A percentile compares a stretch with the other conserved stretches of the same genome.
Conservation (phyloP, 2,329 filamentous ascomycete genomes). For the Akanthomyces dipterigenus region DNA sequence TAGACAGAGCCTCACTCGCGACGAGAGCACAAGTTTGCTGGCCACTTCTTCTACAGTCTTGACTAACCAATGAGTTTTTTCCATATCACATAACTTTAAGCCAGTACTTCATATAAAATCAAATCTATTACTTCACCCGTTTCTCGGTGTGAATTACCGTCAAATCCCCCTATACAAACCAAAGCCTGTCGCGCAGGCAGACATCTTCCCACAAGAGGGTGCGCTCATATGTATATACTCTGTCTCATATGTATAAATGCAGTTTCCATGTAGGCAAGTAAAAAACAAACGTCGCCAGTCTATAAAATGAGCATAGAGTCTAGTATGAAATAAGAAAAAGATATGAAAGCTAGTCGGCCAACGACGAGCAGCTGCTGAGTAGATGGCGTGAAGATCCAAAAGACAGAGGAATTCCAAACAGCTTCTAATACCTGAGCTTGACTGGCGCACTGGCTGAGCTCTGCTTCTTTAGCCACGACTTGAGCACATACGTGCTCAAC, state of each 20-base stretch:
- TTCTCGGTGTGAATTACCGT: background rate
- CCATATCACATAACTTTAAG: background rate
- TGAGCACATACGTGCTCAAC: conserved; percentile 27
- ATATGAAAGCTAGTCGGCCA: background rate
- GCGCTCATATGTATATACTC: background rate
- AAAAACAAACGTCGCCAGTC: background rate
- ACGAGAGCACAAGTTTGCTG: no score
- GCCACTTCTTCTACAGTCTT: no score
- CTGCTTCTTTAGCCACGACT: conserved; percentile 2
- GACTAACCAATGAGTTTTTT: background rate
- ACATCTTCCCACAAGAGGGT: background rate
- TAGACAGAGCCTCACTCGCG: background rate
- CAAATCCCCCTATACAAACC: background rate
- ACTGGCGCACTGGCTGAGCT: background rate
- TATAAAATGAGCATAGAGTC: background rate
- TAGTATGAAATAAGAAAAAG: background rate
- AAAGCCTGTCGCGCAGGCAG: background rate
- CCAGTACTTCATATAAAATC: background rate
- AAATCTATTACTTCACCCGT: background rate
- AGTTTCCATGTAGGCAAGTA: background rate
- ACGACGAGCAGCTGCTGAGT: background rate
- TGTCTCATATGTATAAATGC: conserved; percentile 3
- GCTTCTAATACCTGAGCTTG: background rate
- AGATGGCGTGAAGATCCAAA: background rate
- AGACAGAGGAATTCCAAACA: background rate